Evolutionary conservation across 495 filamentous ascomycete species (phyloP).

Genomic region (Letharia lupina): DNA sequence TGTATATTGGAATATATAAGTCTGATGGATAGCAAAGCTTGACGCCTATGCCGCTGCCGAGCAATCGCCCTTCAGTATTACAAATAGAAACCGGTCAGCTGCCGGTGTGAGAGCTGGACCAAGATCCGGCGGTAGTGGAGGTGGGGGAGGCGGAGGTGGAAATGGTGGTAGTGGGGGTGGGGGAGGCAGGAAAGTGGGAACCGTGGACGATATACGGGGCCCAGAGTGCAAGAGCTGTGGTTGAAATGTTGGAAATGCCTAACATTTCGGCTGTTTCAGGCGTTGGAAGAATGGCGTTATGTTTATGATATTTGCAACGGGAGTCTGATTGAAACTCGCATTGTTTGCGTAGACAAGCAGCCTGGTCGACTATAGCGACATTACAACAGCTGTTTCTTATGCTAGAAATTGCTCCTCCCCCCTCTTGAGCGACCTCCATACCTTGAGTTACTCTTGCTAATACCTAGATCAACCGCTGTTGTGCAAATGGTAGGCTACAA

Average conservation of each 20-base stretch:
- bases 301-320: neutral
- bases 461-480: neutral
- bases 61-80: conserved; percentile 21
- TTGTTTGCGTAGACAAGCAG: neutral
- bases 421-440: neutral
- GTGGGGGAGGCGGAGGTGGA: conserved; percentile 22
- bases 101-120: conserved; percentile 10
- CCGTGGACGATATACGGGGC: conserved; percentile 28
- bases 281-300: neutral
- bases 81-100: conserved; percentile 21
- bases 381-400: neutral
- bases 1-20: neutral
- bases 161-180: conserved; percentile 20
- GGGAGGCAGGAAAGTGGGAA: conserved; percentile 26
- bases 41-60: conserved; percentile 28
- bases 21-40: conserved; percentile 18
- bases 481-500: neutral
- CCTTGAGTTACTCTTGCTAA: neutral
- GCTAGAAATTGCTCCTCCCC: neutral
- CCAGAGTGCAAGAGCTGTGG: conserved; percentile 29
- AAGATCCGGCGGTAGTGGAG: conserved; percentile 18
- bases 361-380: neutral
- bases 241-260: conserved; percentile 1
- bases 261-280: neutral
- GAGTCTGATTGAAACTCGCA: neutral